Conservation (phyloP, 192 early-diverging fungal genomes). For the Backusella psychrophila region DNA sequence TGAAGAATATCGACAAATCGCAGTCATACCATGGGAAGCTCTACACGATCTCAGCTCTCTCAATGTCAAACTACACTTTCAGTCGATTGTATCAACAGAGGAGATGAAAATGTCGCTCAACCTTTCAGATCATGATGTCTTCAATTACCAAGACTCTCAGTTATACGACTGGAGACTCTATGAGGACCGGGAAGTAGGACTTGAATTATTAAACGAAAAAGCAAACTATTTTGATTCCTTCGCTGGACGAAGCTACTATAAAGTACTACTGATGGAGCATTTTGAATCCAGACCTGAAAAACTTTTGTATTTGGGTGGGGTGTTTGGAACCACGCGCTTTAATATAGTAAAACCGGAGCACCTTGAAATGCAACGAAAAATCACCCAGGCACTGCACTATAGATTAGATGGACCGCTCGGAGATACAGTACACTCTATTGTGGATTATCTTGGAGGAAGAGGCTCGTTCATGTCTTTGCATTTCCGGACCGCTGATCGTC, state of each 20-base stretch:
- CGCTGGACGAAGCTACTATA: conserved; percentile 9
- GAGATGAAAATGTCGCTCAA: not conserved
- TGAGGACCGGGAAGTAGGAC: conserved; percentile 31
- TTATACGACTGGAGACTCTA: conserved; percentile 49
- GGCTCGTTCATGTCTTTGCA: conserved; percentile 44
- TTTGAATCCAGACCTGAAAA: conserved; percentile 25
- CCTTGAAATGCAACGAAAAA: conserved; percentile 28
- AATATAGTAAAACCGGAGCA: conserved; percentile 31
- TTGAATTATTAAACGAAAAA: not conserved
- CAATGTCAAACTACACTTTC: conserved; percentile 2
- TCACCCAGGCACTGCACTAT: conserved; percentile 38
- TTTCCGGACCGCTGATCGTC: conserved; percentile 26
- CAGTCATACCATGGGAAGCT: conserved; percentile 17
- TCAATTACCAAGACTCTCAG: conserved; percentile 32
- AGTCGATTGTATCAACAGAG: not conserved
- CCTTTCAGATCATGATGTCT: conserved; percentile 30
- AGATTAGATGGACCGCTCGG: conserved; percentile 37
- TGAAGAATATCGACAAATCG: conserved; percentile 14
- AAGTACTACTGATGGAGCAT: conserved; percentile 17
- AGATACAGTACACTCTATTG: conserved; percentile 41
- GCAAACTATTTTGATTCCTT: conserved; percentile 17
- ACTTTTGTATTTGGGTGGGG: conserved; percentile 45
- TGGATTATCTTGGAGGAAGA: conserved; percentile 42
- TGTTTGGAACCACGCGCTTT: conserved; percentile 44
- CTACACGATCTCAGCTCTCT: conserved; percentile 13